Evolutionary conservation across 495 filamentous ascomycete species (phyloP), one percentile per base, ranked within the genome.

Genomic region (Penicillium psychrofluorescens): DNA sequence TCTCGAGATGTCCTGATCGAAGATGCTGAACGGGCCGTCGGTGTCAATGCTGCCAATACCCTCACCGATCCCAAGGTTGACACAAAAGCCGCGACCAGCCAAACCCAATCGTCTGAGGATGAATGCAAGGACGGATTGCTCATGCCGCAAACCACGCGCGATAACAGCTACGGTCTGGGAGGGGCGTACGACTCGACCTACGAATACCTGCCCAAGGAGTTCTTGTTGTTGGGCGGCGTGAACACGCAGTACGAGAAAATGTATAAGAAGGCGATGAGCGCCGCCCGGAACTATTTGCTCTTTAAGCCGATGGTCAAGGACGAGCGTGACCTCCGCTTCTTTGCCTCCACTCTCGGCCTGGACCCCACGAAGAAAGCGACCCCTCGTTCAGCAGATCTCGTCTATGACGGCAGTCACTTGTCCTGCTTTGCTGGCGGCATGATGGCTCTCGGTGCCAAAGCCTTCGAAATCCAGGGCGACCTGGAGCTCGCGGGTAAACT

Each of bases 401-500:
- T 73, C 12, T 78, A 76, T 44, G 84, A 92, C 49, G 74, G 78
- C 4, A 77, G 80, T 8, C 90, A 96, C 68, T 72, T 95, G 28
- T 83, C 83, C 11, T 98, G 92, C 59, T 98, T 97, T 55, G 72
- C 85, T 13, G 92, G 92, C 9, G 92, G 90, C 40, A 97, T 97
- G 92, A 84, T 94, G 45, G 94, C 81, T 6, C 72, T 98, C 43
- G 90, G 85, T 29, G 85, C 89, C 34, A 90, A 87, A 63, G 72
- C 90, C n/a, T 95, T 95, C 48, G 76, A 79, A 8, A 71, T 81
- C n/a, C 72, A 83, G 7, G 75, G 75, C 14, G 91, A 98, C 60
- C 68, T 97, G 36, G 82, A 92, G 34, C 77, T 95, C 36, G 92
- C 85, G 7, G 72, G 75, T 49, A 85, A 85, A 56, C 77, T 98